phyloP scores from a whole-genome alignment of 108 stramenopile species.

The Discostella stelligeroides region DNA sequence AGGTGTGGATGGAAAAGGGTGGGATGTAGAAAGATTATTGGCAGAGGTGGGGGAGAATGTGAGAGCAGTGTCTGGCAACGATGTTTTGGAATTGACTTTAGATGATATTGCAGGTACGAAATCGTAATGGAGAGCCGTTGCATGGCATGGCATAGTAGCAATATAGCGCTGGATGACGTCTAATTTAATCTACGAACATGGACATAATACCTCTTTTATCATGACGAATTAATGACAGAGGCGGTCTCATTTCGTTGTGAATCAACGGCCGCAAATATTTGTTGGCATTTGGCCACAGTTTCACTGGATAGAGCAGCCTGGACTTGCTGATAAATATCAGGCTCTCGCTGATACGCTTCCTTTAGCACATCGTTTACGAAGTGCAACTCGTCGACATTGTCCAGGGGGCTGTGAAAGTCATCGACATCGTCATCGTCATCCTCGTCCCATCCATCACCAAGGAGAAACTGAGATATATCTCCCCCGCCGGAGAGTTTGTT shows the following conservation, averaged over 20 bases:
- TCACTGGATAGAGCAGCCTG: slow-evolving; percentile 75
- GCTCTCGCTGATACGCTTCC: slow-evolving; percentile 75
- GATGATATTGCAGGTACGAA: slow-evolving; percentile 70
- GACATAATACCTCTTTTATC: background rate
- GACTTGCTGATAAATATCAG: slow-evolving; percentile 83
- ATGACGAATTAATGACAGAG: slow-evolving; percentile 7
- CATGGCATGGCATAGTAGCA: too few relatives aligned
- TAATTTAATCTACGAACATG: too few relatives aligned
- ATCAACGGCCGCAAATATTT: slow-evolving; percentile 74
- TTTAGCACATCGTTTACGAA: slow-evolving; percentile 78
- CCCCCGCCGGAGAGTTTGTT: slow-evolving; percentile 73
- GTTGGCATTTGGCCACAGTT: slow-evolving; percentile 61
- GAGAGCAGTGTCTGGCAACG: slow-evolving; percentile 64
- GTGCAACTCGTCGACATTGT: slow-evolving; percentile 74
- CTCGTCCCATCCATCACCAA: slow-evolving; percentile 86
- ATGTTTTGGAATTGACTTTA: slow-evolving; percentile 77
- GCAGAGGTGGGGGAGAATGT: slow-evolving; percentile 64
- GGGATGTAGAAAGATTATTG: slow-evolving; percentile 77
- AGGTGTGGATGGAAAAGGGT: slow-evolving; percentile 52
- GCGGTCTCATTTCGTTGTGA: slow-evolving; percentile 29
- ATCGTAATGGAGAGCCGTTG: too few relatives aligned
- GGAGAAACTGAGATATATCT: slow-evolving; percentile 80
- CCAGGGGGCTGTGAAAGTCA: slow-evolving; percentile 82
- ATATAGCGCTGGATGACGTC: too few relatives aligned
- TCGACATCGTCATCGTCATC: slow-evolving; percentile 86